These are phyloP conservation scores for Torulaspora indica DNA, from an alignment of 805 yeast species.

Conservation along the genomic window DNA sequence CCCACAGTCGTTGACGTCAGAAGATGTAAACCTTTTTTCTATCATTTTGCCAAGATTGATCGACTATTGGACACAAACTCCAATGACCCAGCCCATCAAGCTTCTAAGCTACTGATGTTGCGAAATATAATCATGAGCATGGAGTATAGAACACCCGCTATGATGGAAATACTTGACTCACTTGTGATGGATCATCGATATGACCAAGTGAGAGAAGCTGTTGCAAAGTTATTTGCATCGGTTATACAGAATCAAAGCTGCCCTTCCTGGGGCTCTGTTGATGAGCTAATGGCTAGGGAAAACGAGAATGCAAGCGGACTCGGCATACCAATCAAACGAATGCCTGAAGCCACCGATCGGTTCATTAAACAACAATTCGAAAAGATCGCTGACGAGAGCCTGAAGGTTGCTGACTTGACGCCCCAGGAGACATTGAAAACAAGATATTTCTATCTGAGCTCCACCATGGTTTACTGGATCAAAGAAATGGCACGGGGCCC, in stretches of 20 bases:
- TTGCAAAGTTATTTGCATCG: conserved; percentile 52
- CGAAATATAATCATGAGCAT: conserved; percentile 46
- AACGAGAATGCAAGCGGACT: conserved; percentile 28
- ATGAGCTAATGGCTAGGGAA: conserved; percentile 14
- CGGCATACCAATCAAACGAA: conserved; percentile 34
- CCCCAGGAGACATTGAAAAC: conserved; percentile 58
- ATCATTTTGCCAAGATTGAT: conserved; percentile 44
- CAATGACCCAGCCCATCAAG: conserved; percentile 60
- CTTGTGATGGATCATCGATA: conserved; percentile 58
- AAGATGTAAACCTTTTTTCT: conserved; percentile 52
- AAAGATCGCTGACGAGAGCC: conserved; percentile 41
- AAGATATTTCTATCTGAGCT: conserved; percentile 56
- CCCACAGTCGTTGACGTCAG: conserved; percentile 64
- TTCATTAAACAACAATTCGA: conserved; percentile 44
- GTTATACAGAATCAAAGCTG: conserved; percentile 27
- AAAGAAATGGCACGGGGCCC: conserved; percentile 50
- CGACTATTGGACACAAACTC: conserved; percentile 42
- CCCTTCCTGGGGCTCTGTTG: conserved; percentile 20
- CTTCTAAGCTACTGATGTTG: conserved; percentile 52
- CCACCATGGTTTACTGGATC: conserved; percentile 62
- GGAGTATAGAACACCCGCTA: conserved; percentile 52
- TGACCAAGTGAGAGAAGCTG: conserved; percentile 62
- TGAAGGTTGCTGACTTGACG: conserved; percentile 32
- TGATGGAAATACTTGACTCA: conserved; percentile 41
- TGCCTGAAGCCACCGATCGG: conserved; percentile 34